Conservation (phyloP, 768 basidiomycete genomes). For the Phanerodontia chrysosporium region DNA sequence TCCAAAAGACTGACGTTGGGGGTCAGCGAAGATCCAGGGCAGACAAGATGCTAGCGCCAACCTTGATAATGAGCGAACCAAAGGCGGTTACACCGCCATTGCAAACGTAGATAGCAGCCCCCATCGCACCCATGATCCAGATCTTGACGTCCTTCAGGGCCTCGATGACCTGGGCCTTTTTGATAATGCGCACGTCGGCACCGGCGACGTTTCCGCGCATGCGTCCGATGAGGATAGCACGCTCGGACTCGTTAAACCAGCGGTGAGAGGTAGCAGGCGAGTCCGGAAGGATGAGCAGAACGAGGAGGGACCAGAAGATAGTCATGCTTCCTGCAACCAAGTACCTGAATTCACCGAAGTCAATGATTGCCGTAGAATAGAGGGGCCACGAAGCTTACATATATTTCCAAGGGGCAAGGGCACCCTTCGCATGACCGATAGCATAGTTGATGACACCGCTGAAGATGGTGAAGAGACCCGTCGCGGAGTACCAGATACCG, state of each 20-base stretch:
- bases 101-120: slow-evolving; percentile 8
- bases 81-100: slow-evolving; percentile 12
- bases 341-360: neutral
- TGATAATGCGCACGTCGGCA: slow-evolving; percentile 3
- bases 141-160: slow-evolving; percentile 7
- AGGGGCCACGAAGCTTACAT: neutral
- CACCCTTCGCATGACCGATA: slow-evolving; percentile 8
- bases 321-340: slow-evolving; percentile 9
- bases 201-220: slow-evolving; percentile 7
- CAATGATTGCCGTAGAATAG: neutral
- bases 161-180: slow-evolving; percentile 3
- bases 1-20: slow-evolving; percentile 1
- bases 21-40: neutral
- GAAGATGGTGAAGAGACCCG: slow-evolving; percentile 10
- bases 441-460: slow-evolving; percentile 11
- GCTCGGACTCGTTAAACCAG: slow-evolving; percentile 11
- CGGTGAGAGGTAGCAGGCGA: slow-evolving; percentile 8
- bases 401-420: slow-evolving; percentile 9
- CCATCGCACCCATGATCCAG: slow-evolving; percentile 9
- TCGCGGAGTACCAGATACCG: slow-evolving; percentile 12
- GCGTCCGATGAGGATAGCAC: slow-evolving; percentile 4
- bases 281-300: slow-evolving; percentile 5
- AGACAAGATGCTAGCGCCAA: neutral
- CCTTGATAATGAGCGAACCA: slow-evolving; percentile 11
- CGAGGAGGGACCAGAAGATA: slow-evolving; percentile 7